A percentile compares a stretch with the other conserved stretches of the same genome.
Evolutionary conservation across 331 rosid species (phyloP).

Genomic region (Quercus phellos): DNA sequence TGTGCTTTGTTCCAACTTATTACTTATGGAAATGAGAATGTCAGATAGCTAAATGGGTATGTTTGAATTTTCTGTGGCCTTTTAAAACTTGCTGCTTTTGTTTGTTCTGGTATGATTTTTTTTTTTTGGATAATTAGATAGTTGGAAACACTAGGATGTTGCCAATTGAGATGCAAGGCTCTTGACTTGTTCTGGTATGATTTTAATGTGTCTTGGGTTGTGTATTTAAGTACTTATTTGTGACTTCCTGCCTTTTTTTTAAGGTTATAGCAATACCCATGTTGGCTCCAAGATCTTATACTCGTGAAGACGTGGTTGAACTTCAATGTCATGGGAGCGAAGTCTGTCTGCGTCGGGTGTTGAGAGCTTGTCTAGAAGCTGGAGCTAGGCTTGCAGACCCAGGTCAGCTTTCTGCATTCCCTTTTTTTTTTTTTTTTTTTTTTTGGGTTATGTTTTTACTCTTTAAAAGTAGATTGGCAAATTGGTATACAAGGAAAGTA

Average conservation of each 20-base stretch:
- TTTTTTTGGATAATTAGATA: too few relatives aligned
- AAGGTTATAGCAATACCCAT: constrained; percentile 78
- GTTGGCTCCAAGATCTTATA: constrained; percentile 93
- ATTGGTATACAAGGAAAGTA: background rate
- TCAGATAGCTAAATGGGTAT: background rate
- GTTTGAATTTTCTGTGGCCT: background rate
- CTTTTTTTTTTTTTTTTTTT: background rate
- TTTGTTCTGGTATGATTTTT: too few relatives aligned
- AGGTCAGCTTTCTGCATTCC: constrained; percentile 33
- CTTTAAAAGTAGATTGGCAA: background rate
- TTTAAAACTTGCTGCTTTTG: background rate
- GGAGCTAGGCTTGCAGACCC: constrained; percentile 92
- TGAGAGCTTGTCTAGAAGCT: constrained; percentile 83
- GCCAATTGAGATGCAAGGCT: too few relatives aligned
- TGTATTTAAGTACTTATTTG: too few relatives aligned
- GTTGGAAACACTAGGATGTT: too few relatives aligned
- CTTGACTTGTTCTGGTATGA: background rate
- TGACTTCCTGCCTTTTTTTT: background rate
- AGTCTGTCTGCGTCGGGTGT: constrained; percentile 87
- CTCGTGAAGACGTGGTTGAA: constrained; percentile 94
- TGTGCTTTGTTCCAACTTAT: background rate
- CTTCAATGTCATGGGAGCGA: constrained; percentile 94
- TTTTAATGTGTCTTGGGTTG: background rate
- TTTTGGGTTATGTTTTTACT: background rate
- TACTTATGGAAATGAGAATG: background rate